Percentiles rank a stretch among this genome's conserved stretches.
These are phyloP conservation scores for Porodaedalea pini DNA, from an alignment of 1,284 basidiomycete species.

Conservation along the genomic window DNA sequence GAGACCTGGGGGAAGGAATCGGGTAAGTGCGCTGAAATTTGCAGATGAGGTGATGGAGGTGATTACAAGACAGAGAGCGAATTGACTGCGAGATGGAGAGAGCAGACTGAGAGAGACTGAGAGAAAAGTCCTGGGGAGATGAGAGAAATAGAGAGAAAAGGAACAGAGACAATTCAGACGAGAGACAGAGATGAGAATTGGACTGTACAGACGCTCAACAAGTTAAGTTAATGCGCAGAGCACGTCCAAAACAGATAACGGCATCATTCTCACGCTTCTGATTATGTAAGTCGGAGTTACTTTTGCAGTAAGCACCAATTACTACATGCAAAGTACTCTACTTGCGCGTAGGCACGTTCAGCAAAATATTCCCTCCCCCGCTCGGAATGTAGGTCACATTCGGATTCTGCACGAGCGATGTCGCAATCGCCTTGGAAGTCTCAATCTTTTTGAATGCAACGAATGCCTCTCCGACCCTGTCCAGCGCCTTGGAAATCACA, in stretches of 20 bases:
- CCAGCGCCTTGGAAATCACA: constrained; percentile 90
- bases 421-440: constrained; percentile 93
- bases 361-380: constrained; percentile 71
- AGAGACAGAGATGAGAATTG: constrained; percentile 19
- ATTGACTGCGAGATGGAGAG: constrained; percentile 38
- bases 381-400: constrained; percentile 90
- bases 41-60: constrained; percentile 29
- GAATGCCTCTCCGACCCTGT: constrained; percentile 94
- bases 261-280: background rate
- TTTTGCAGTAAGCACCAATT: background rate
- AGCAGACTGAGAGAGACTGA: constrained; percentile 26
- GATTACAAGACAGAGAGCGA: constrained; percentile 35
- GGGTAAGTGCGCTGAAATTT: constrained; percentile 41
- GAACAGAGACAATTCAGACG: constrained; percentile 27
- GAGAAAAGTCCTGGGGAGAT: constrained; percentile 35
- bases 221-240: background rate
- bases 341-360: constrained; percentile 70
- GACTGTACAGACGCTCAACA: constrained; percentile 5
- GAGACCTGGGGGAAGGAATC: constrained; percentile 30
- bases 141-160: constrained; percentile 37
- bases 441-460: constrained; percentile 96
- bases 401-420: constrained; percentile 72
- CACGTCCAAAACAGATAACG: no score
- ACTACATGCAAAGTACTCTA: constrained; percentile 27
- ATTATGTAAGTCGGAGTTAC: constrained; percentile 7